Percentiles rank a stretch among this genome's conserved stretches.
These are phyloP conservation scores for Debaryomyces hansenii DNA, from an alignment of 805 yeast species.

Conservation along the genomic window DNA sequence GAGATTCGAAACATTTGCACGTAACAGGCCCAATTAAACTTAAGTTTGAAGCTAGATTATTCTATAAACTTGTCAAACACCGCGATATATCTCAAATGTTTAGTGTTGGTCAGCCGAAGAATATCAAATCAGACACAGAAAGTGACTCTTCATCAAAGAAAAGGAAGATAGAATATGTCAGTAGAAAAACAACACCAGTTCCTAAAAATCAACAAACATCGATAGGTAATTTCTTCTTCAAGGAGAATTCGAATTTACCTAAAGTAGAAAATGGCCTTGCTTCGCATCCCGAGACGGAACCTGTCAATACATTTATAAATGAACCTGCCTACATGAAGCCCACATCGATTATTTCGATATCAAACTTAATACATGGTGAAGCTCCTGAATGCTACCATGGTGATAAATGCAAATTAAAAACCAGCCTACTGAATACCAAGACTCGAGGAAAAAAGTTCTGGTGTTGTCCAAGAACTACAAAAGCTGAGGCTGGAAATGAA, in stretches of 20 bases:
- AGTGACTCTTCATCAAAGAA: slow-evolving; percentile 5
- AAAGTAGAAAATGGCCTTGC: neutral
- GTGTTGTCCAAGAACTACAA: slow-evolving; percentile 22
- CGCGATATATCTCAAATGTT: slow-evolving; percentile 37
- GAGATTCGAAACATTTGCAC: slow-evolving; percentile 3
- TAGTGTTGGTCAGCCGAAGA: slow-evolving; percentile 1
- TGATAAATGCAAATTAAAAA: slow-evolving; percentile 24
- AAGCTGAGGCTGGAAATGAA: neutral
- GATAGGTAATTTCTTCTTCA: slow-evolving; percentile 24
- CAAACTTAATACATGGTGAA: slow-evolving; percentile 16
- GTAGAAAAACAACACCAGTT: slow-evolving; percentile 15
- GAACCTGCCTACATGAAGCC: neutral
- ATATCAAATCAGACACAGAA: slow-evolving; percentile 3
- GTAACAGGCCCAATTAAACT: slow-evolving; percentile 17
- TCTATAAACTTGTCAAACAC: slow-evolving; percentile 38
- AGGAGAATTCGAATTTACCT: neutral
- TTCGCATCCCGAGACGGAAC: neutral
- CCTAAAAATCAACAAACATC: slow-evolving; percentile 16
- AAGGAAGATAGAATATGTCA: slow-evolving; percentile 14
- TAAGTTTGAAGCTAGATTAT: slow-evolving; percentile 54
- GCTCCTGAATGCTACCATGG: slow-evolving; percentile 31
- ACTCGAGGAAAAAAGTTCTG: slow-evolving; percentile 32
- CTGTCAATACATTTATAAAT: neutral
- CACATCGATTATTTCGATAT: slow-evolving; percentile 8
- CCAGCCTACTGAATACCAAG: slow-evolving; percentile 22